Evolutionary conservation across 306 rosid genomes (phyloP).

Genomic region (Citrullus amarus): DNA sequence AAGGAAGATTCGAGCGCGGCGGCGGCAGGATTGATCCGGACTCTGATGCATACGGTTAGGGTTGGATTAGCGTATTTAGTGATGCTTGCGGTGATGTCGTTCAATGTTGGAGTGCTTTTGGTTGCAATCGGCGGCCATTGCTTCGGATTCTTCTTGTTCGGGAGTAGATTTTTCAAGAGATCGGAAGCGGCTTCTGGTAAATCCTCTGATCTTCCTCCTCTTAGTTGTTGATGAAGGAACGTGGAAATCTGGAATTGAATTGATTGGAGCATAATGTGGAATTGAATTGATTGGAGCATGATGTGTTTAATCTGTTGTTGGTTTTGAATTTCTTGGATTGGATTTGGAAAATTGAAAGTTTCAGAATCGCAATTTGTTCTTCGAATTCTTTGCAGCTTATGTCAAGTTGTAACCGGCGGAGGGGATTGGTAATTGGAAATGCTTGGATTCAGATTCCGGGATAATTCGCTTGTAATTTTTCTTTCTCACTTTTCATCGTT

Average conservation of each 20-base stretch:
- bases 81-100: slow-evolving; percentile 85
- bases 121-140: slow-evolving; percentile 58
- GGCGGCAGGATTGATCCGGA: slow-evolving; percentile 36
- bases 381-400: slow-evolving; percentile 4
- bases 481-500: background rate
- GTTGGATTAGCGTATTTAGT: slow-evolving; percentile 55
- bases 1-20: slow-evolving; percentile 24
- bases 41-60: slow-evolving; percentile 36
- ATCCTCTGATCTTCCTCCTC: slow-evolving; percentile 40
- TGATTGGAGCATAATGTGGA: background rate
- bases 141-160: slow-evolving; percentile 48
- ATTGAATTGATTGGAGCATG: background rate
- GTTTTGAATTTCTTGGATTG: background rate
- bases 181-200: background rate
- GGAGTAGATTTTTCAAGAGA: slow-evolving; percentile 31
- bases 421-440: background rate
- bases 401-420: background rate
- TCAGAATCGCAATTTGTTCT: background rate
- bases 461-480: background rate
- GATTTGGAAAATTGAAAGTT: background rate
- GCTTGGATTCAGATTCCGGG: slow-evolving; percentile 6
- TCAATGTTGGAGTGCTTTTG: slow-evolving; percentile 62
- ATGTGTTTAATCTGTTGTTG: background rate
- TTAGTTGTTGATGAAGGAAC: slow-evolving; percentile 26
- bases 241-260: background rate